Conservation (phyloP, 495 filamentous ascomycete genomes). For the Neurospora sp. region DNA sequence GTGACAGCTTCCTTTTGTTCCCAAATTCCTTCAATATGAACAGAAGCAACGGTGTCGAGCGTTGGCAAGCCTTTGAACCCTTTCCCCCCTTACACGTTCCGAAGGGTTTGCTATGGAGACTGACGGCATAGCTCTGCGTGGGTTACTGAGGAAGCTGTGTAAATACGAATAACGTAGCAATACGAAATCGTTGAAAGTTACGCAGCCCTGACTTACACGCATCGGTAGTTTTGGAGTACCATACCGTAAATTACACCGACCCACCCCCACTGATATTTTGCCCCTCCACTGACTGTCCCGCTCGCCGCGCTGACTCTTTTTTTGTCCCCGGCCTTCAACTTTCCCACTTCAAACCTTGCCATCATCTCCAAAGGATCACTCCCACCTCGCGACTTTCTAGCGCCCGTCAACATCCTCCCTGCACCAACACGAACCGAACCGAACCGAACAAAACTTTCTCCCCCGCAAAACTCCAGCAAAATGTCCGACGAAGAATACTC, state of each 20-base stretch:
- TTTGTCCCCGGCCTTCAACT: background rate
- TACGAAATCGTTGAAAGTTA: background rate
- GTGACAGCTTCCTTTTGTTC: background rate
- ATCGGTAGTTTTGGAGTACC: background rate
- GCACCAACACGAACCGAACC: background rate
- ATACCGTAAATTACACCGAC: background rate
- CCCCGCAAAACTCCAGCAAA: slow-evolving; percentile 3
- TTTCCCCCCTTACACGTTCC: too few relatives aligned
- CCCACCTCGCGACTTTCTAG: background rate
- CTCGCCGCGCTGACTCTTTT: background rate
- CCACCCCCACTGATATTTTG: background rate
- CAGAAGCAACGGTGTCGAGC: too few relatives aligned
- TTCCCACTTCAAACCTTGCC: background rate
- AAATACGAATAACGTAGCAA: background rate
- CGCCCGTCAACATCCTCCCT: background rate
- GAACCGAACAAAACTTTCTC: background rate
- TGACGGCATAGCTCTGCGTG: background rate
- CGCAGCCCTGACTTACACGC: background rate
- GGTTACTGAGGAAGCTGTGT: background rate
- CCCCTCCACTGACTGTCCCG: background rate
- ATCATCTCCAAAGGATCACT: background rate
- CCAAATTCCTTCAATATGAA: too few relatives aligned
- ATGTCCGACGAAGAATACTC: slow-evolving; percentile 57
- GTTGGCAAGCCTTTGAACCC: too few relatives aligned
- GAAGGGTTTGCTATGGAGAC: background rate